phyloP scores from a whole-genome alignment of 371 early-diverging fungal genomes.

The Blakeslea trispora region DNA sequence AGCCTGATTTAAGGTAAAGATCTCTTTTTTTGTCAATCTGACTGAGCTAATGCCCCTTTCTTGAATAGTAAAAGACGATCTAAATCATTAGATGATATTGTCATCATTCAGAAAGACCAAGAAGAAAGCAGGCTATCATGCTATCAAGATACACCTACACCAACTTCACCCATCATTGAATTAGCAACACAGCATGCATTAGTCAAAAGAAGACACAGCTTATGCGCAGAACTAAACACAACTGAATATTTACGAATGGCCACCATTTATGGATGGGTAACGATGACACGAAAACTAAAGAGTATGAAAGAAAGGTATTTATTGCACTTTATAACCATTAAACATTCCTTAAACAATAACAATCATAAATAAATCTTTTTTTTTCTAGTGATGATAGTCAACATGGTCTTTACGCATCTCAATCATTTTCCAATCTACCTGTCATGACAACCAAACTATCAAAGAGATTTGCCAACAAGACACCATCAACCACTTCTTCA shows the following conservation, averaged over 20 bases:
- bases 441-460: conserved; percentile 22
- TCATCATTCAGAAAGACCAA: conserved; percentile 6
- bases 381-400: background rate
- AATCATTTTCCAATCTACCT: conserved; percentile 26
- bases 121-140: conserved; percentile 9
- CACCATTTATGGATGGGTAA: conserved; percentile 62
- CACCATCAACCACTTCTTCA: conserved; percentile 10
- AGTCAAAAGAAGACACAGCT: conserved; percentile 50
- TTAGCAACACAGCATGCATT: conserved; percentile 10
- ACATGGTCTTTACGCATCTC: conserved; percentile 20
- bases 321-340: background rate
- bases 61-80: conserved; percentile 35
- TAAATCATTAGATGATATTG: conserved; percentile 41
- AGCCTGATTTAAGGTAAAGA: conserved; percentile 7
- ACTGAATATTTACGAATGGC: conserved; percentile 53
- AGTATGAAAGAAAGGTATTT: no score
- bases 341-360: conserved; percentile 7
- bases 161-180: conserved; percentile 24
- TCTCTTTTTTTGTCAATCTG: no score
- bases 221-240: conserved; percentile 43
- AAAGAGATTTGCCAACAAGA: conserved; percentile 35
- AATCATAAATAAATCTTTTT: conserved; percentile 7
- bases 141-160: conserved; percentile 9
- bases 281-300: conserved; percentile 11
- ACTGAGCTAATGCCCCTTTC: background rate